phyloP scores from a whole-genome alignment of 371 early-diverging fungal genomes.

The Mortierella sp. region DNA sequence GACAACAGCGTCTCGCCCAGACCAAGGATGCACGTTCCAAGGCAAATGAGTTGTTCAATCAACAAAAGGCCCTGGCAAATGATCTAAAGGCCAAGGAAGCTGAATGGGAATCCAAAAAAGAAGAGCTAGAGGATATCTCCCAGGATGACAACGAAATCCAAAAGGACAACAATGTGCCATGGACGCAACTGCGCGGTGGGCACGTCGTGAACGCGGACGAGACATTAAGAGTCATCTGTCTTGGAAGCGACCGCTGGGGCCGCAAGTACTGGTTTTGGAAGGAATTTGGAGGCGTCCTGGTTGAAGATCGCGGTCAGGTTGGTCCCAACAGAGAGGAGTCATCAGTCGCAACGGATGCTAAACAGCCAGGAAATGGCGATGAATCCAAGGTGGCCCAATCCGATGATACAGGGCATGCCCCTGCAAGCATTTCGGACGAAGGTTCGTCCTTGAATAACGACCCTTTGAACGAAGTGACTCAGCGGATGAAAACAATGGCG shows the following conservation, averaged over 20 bases:
- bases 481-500: constrained; percentile 46
- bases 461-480: constrained; percentile 34
- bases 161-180: constrained; percentile 46
- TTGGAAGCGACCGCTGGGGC: constrained; percentile 52
- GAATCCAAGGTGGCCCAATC: background rate
- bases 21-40: constrained; percentile 39
- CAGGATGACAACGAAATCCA: constrained; percentile 38
- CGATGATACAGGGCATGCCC: background rate
- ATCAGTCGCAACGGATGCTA: background rate
- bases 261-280: constrained; percentile 55
- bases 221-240: constrained; percentile 33
- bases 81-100: constrained; percentile 40
- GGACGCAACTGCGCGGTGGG: constrained; percentile 48
- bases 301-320: constrained; percentile 44
- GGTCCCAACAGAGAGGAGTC: constrained; percentile 16
- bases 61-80: constrained; percentile 32
- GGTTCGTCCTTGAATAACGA: background rate
- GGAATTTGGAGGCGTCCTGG: constrained; percentile 49
- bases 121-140: constrained; percentile 33
- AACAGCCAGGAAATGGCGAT: background rate
- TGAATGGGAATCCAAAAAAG: constrained; percentile 46
- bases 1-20: constrained; percentile 41
- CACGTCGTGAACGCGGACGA: constrained; percentile 42
- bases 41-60: constrained; percentile 30
- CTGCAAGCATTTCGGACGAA: background rate